Base-by-base conservation (phyloP, 352 stramenopile genomes). In the Pythium insidiosum region DNA sequence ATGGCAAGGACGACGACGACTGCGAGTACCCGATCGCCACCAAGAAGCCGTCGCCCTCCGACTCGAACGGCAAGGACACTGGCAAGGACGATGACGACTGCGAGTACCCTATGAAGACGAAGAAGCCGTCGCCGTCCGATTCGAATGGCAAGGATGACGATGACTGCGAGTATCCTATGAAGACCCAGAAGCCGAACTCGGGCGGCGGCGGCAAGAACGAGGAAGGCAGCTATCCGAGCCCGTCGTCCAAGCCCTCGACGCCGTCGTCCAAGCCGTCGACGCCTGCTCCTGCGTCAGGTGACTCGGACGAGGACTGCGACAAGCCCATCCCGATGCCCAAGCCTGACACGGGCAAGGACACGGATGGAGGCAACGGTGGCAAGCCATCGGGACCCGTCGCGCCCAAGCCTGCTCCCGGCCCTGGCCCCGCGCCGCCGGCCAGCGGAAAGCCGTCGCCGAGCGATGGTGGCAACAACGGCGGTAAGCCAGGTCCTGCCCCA, bases 1-100 rank as follows among this genome's bases (percentile, higher is more conserved):
- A n/a, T n/a, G 55, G 61, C 13, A 61, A 51, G 38, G 33, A 53
- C 16, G 50, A 54, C 31, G 58, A 67, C 16, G 49, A 58, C 38
- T 58, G 47, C 28, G 54, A 57, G 26, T 53, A 40, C 41, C 43
- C 52, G 6, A 40, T 57, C 28, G n/a, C 31, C 12, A 15, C 15
- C 9, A 33, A 33, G 28, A 9, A n/a, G n/a, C n/a, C n/a, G n/a
- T n/a, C n/a, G n/a, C n/a, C n/a, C n/a, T n/a, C n/a, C n/a, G n/a
- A n/a, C n/a, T n/a, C n/a, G n/a, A n/a, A n/a, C n/a, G n/a, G n/a
- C n/a, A n/a, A n/a, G n/a, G n/a, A n/a, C n/a, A n/a, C n/a, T n/a
- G 43, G 33, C 9, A 48, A 38, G 22, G 33, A 49, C 2, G 40
- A 21, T 16, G 41, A 46, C 15, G 50, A 57, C 41, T 57, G 50